A percentile compares a stretch with the other conserved stretches of the same genome.
Conservation (phyloP, 2,329 filamentous ascomycete genomes). For the Ascochyta koolunga region DNA sequence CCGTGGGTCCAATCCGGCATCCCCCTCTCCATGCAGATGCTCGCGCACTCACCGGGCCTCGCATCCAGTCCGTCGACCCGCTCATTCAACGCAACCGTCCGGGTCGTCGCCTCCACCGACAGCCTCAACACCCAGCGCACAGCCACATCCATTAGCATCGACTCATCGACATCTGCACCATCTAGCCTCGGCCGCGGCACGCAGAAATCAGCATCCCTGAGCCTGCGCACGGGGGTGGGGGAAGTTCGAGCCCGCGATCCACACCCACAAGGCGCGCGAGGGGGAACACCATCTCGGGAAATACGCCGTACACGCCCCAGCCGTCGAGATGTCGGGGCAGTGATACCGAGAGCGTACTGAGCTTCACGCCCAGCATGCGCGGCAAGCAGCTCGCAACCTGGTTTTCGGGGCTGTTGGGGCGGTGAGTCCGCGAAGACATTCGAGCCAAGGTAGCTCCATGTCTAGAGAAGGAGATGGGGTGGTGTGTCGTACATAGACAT, state of each 20-base stretch:
- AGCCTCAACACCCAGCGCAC: conserved; percentile 1
- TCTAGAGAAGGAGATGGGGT: too few relatives aligned
- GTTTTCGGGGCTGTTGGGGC: conserved; percentile 42
- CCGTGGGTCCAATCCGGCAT: conserved; percentile 40
- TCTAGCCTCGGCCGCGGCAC: conserved; percentile 12
- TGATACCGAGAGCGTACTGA: conserved; percentile 21
- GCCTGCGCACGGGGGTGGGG: conserved; percentile 14
- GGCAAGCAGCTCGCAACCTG: conserved; percentile 40
- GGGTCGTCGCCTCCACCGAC: neutral
- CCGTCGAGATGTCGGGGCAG: neutral
- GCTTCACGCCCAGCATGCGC: conserved; percentile 33
- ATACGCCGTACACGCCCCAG: neutral
- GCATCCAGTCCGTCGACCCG: neutral
- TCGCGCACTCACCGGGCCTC: conserved; percentile 10
- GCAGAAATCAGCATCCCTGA: conserved; percentile 10
- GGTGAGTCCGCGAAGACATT: too few relatives aligned
- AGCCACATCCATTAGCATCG: conserved; percentile 6
- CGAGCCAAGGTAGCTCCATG: too few relatives aligned
- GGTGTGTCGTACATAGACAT: too few relatives aligned
- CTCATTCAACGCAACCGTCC: neutral
- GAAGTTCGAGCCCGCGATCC: conserved; percentile 12
- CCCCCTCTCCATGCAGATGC: conserved; percentile 22
- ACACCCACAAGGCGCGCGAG: conserved; percentile 23
- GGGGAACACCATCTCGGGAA: conserved; percentile 25
- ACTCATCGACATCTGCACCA: neutral